Conservation (phyloP, 2,329 filamentous ascomycete genomes). For the Trichoderma endophyticum region DNA sequence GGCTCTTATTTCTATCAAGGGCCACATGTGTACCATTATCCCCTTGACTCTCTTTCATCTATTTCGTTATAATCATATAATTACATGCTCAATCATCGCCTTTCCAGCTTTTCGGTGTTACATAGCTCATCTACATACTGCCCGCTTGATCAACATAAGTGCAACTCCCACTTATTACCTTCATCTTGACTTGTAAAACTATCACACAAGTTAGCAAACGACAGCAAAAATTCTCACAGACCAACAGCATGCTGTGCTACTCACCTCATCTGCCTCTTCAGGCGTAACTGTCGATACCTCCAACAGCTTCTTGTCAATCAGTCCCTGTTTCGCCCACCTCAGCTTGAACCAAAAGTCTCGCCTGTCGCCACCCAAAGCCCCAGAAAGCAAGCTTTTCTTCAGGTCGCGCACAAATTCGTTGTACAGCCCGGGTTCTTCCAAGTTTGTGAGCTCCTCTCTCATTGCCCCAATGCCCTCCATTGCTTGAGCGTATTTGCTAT, state of each 20-base stretch:
- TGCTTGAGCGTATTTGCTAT: slow-evolving; percentile 69
- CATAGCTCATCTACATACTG: not conserved
- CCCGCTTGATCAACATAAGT: not conserved
- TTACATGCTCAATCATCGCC: not conserved
- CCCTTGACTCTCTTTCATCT: not conserved
- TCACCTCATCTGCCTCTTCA: slow-evolving; percentile 66
- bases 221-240: not conserved
- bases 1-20: not conserved
- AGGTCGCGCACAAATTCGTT: slow-evolving; percentile 70
- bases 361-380: slow-evolving; percentile 71
- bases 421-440: slow-evolving; percentile 73
- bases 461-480: slow-evolving; percentile 74
- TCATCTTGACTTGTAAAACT: slow-evolving; percentile 40
- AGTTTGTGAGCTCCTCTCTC: slow-evolving; percentile 69
- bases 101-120: not conserved
- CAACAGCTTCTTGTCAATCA: slow-evolving; percentile 64
- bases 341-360: slow-evolving; percentile 80
- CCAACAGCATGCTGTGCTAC: slow-evolving; percentile 16
- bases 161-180: not conserved
- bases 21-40: not conserved
- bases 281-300: slow-evolving; percentile 64
- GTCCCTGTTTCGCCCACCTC: slow-evolving; percentile 62
- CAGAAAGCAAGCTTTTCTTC: slow-evolving; percentile 68
- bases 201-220: slow-evolving; percentile 26
- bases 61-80: not conserved